Base-by-base conservation (phyloP, 2,329 filamentous ascomycete genomes). In the Clonostachys chloroleuca region DNA sequence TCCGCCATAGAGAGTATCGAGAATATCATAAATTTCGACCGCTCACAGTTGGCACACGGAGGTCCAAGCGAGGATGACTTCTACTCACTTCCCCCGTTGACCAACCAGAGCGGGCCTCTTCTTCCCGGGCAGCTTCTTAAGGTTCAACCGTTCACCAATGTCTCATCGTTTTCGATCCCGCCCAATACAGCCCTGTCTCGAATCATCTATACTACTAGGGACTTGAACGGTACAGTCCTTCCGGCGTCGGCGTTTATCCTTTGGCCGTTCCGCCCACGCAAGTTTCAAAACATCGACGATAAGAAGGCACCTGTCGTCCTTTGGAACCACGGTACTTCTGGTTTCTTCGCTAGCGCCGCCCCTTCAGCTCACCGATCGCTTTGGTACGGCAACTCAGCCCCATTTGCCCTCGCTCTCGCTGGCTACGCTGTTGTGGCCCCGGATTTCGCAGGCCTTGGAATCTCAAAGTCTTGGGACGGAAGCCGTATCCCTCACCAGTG, bases 211-310 rank as follows among this genome's bases (percentile, higher is more conserved):
- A 67, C 66, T 14, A 69, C 70, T 0, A 62, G 58, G n/a, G 66
- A 65, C 35, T 47, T 66, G 16, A 73, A 75, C 47, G 68, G 70
- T 2, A 68, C 66, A 4, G 49, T 62, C 1, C 51, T 76, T 5
- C 75, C 74, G 1, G 65, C 70, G 12, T 73, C 72, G 3, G 73
- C 65, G 6, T 75, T 65, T 53, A 56, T 77, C 12, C 64, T 77
- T 5, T 77, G 71, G 70, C 74, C 73, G 1, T 76, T 40, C 35
- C 12, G 30, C 13, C 46, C 46, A 7, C 34, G 36, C 7, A 40
- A 34, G 3, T 48, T 48, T 18, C 36, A n/a, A n/a, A 18, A 8
- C 24, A 10, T 6, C 42, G 40, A n/a, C 12, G 13, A 34, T 6
- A 39, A n/a, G 3, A 39, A 39, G 17, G 52, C 51, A 0, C 62